Evolutionary conservation across 2,329 filamentous ascomycete genomes (phyloP).

Genomic region (Penicillium sp.): DNA sequence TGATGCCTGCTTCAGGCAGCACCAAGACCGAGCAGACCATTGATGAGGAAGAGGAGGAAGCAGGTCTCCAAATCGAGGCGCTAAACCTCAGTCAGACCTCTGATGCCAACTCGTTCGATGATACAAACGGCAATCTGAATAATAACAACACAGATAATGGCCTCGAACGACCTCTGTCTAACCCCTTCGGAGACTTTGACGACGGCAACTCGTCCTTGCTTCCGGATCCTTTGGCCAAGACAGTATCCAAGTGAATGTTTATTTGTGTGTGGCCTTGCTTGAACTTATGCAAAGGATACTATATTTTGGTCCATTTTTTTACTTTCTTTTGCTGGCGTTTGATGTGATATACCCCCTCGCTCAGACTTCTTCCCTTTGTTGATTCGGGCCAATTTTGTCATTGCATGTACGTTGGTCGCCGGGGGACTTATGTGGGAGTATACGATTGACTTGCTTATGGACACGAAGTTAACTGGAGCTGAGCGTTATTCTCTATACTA

Average conservation of each 20-base stretch:
- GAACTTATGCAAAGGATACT: neutral
- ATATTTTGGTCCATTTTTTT: conserved; percentile 5
- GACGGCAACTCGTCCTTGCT: conserved; percentile 22
- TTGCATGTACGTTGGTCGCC: conserved; percentile 22
- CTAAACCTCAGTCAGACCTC: conserved; percentile 29
- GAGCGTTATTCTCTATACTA: neutral
- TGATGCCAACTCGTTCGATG: conserved; percentile 13
- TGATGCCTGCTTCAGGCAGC: conserved; percentile 62
- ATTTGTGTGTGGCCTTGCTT: neutral
- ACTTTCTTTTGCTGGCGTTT: conserved; percentile 31
- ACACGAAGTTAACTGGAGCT: conserved; percentile 4
- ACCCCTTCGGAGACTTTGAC: conserved; percentile 26
- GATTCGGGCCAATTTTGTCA: conserved; percentile 18
- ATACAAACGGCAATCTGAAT: conserved; percentile 14
- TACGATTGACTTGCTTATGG: conserved; percentile 18
- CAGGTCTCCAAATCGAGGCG: conserved; percentile 25
- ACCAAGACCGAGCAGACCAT: conserved; percentile 15
- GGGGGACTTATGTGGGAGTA: conserved; percentile 18
- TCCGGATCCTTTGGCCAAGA: conserved; percentile 26
- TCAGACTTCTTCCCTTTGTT: conserved; percentile 27
- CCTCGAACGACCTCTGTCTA: conserved; percentile 10
- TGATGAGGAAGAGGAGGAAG: conserved; percentile 29
- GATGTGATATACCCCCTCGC: conserved; percentile 43
- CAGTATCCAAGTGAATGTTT: conserved; percentile 22
- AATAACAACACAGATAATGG: neutral